Base-by-base conservation (phyloP, 441 rosid species). In the Mallotus japonicus region DNA sequence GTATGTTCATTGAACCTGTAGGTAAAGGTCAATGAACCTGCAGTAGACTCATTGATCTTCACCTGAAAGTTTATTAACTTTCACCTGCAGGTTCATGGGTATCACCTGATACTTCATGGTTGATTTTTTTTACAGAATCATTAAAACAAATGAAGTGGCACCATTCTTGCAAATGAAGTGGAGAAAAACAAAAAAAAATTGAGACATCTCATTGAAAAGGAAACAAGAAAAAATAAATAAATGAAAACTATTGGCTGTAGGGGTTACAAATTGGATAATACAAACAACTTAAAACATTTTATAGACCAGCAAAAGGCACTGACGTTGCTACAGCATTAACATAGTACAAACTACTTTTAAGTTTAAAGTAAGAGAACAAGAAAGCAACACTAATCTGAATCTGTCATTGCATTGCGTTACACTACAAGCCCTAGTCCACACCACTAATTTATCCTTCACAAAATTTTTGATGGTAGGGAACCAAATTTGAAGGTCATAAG, bases 361-460 rank as follows among this genome's bases (percentile, higher is more conserved):
- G 44, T 46, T 59, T 58, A 34, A 70, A 16, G 56, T 57, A 50
- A 8, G 3, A 46, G 20, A 40, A 57, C 62, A 69, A 22, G 57
- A 10, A 32, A n/a, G 34, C 1, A 24, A 32, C 4, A 19, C 57
- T 59, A 70, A 2, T 6, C 63, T 11, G 28, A 59, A 20, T 24
- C 63, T 58, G 53, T 62, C 51, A 16, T 42, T 9, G 54, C 32
- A 56, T 56, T 57, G 17, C 51, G 12, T 13, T 55, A 4, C 3
- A 40, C 51, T 69, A 42, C 54, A 14, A 42, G 37, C 32, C 50
- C 62, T 68, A 34, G 3, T 20, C 37, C 42, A 42, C 24, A 40
- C n/a, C 51, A 37, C 34, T 53, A 34, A 56, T 13, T 40, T 37
- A 3, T 59, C 64, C 73, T 59, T 55, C 73, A 28, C 28, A 59